Conservation (phyloP, 306 rosid genomes). For the Citrullus mucosospermus region DNA sequence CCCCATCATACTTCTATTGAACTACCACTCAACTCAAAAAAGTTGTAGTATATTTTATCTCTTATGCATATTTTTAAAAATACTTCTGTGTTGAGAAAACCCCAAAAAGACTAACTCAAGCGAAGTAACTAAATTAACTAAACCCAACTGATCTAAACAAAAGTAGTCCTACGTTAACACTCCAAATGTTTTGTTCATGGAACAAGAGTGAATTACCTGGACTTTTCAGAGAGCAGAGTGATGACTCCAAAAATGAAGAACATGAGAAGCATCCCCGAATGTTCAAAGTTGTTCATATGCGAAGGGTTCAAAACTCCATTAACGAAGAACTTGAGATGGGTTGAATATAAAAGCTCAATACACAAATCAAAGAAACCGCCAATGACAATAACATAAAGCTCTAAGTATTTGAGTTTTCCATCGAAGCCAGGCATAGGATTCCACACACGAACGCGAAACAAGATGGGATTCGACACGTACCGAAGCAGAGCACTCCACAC, state of each 20-base stretch:
- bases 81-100: neutral
- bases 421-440: conserved; percentile 65
- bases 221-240: conserved; percentile 46
- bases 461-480: conserved; percentile 34
- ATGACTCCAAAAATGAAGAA: conserved; percentile 70
- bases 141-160: neutral
- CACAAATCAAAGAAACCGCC: conserved; percentile 85
- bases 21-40: neutral
- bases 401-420: conserved; percentile 71
- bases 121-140: neutral
- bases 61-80: neutral
- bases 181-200: neutral
- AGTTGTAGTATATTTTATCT: neutral
- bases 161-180: neutral
- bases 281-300: conserved; percentile 94
- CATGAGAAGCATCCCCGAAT: conserved; percentile 95
- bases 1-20: neutral
- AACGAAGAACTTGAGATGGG: conserved; percentile 71
- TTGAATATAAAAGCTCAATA: conserved; percentile 80
- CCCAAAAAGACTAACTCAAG: neutral
- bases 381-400: conserved; percentile 62
- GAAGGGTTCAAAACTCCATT: conserved; percentile 64
- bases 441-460: conserved; percentile 58
- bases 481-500: conserved; percentile 69
- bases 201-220: conserved; percentile 40